A percentile compares a stretch with the other conserved stretches of the same genome.
Evolutionary conservation across 2,329 filamentous ascomycete species (phyloP).

Genomic region (Aspergillus sp.): DNA sequence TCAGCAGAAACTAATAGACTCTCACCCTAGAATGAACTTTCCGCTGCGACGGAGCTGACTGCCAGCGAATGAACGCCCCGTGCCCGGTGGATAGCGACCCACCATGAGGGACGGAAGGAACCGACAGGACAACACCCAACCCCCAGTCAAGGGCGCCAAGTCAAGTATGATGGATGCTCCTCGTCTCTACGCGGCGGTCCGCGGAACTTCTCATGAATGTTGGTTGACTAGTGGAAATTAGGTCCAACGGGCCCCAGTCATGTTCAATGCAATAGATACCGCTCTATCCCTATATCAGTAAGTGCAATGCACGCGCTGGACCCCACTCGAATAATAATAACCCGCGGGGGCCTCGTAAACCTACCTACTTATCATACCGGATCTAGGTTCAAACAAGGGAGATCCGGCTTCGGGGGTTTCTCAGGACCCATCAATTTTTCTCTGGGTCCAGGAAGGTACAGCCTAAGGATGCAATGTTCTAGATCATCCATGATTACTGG

Average conservation of each 20-base stretch:
- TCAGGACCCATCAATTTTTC: background rate
- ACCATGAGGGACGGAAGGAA: background rate
- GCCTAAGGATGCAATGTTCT: background rate
- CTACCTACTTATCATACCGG: background rate
- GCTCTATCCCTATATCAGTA: background rate
- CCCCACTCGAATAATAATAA: background rate
- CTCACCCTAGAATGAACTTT: slow-evolving; percentile 7
- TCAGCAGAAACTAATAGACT: slow-evolving; percentile 5
- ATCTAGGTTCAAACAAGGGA: background rate
- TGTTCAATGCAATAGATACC: background rate
- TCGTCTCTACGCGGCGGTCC: no score
- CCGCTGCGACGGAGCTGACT: slow-evolving; percentile 11
- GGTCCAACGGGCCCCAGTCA: background rate
- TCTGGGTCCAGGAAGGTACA: background rate
- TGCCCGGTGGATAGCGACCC: background rate
- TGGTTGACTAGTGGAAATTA: background rate
- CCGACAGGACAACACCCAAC: background rate
- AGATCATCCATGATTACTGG: background rate
- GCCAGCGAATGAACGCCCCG: slow-evolving; percentile 12
- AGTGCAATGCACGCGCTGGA: background rate
- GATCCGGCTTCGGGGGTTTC: background rate
- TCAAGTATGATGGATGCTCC: no score
- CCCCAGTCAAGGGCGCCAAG: no score
- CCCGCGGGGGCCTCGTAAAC: background rate
- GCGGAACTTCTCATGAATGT: no score